Evolutionary conservation across 2,329 filamentous ascomycete genomes (phyloP).

Genomic region (Aspergillus costaricaensis): DNA sequence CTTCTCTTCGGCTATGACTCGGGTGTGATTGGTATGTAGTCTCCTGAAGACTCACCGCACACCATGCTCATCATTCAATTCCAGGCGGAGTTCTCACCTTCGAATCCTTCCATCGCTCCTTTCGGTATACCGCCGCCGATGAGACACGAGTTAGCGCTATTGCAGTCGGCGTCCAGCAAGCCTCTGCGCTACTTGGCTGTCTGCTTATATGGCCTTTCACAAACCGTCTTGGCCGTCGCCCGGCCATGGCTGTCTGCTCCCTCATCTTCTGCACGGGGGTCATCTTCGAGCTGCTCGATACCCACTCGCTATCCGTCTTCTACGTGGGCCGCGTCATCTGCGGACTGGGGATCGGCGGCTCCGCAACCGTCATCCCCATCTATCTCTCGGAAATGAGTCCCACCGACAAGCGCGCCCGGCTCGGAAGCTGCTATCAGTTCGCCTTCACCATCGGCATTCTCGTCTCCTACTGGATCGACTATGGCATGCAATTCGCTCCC

Average conservation of each 20-base stretch:
- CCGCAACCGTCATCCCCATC: conserved; percentile 47
- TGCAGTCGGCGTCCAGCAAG: conserved; percentile 55
- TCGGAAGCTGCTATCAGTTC: conserved; percentile 56
- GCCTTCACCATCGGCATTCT: conserved; percentile 56
- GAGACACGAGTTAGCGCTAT: conserved; percentile 51
- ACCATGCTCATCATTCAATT: neutral
- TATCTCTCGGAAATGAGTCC: conserved; percentile 50
- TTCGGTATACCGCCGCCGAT: conserved; percentile 41
- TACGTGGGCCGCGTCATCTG: conserved; percentile 52
- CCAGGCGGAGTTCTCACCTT: conserved; percentile 52
- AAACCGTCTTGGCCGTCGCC: conserved; percentile 49
- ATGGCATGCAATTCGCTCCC: conserved; percentile 38
- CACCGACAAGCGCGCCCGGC: conserved; percentile 49
- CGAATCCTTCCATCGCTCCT: conserved; percentile 47
- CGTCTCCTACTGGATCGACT: conserved; percentile 57
- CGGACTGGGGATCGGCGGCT: conserved; percentile 53
- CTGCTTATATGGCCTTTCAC: conserved; percentile 53
- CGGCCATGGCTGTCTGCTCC: conserved; percentile 49
- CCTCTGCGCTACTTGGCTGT: conserved; percentile 56
- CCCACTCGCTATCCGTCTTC: conserved; percentile 47
- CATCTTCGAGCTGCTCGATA: conserved; percentile 52
- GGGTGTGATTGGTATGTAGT: conserved; percentile 43
- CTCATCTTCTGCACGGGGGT: conserved; percentile 49
- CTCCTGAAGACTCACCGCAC: neutral
- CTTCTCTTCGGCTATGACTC: conserved; percentile 49